Conservation (phyloP, 192 early-diverging fungal genomes). For the Helicostylum pulchrum region DNA sequence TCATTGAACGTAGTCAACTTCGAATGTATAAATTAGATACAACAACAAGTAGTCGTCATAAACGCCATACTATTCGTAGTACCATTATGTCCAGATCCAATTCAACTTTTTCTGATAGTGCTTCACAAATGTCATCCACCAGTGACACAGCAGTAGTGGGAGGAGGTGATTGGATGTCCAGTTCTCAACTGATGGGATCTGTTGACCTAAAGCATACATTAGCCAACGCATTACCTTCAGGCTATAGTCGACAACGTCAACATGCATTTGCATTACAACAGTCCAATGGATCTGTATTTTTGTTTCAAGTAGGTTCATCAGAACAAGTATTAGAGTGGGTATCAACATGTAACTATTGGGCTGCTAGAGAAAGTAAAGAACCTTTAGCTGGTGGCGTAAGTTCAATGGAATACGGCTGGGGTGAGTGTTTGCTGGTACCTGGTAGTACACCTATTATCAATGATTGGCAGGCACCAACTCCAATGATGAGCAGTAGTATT, state of each 20-base stretch:
- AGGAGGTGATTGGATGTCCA: conserved; percentile 24
- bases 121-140: neutral
- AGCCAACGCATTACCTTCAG: conserved; percentile 77
- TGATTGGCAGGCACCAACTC: conserved; percentile 51
- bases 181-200: conserved; percentile 43
- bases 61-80: conserved; percentile 10
- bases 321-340: conserved; percentile 83
- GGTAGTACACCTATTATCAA: conserved; percentile 26
- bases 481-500: conserved; percentile 37
- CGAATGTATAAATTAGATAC: conserved; percentile 56
- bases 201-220: conserved; percentile 78
- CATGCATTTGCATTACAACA: conserved; percentile 87
- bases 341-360: conserved; percentile 93
- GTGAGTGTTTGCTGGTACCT: conserved; percentile 35
- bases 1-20: conserved; percentile 71
- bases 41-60: neutral
- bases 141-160: neutral
- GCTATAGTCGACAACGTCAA: conserved; percentile 72
- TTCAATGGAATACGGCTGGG: conserved; percentile 95
- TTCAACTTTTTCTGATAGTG: conserved; percentile 14
- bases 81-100: neutral
- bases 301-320: conserved; percentile 77
- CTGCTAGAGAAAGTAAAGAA: conserved; percentile 85
- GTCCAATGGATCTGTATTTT: conserved; percentile 72
- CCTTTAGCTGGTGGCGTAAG: conserved; percentile 84